Base-by-base conservation (phyloP, 2,329 filamentous ascomycete genomes). In the Colletotrichum salicis region DNA sequence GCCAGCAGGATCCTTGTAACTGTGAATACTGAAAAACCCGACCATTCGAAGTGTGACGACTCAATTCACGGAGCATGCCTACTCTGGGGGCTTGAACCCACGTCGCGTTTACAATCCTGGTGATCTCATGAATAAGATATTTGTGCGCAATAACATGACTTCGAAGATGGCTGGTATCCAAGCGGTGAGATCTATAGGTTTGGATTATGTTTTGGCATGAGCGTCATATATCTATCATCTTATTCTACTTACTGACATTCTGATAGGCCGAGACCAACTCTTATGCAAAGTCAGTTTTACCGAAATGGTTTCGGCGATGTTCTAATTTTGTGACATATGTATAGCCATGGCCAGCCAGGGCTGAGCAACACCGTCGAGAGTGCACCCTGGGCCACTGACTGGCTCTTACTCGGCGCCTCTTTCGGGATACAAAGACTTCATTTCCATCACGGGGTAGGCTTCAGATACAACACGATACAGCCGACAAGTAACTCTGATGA, bases 281-380 rank as follows among this genome's bases (percentile, higher is more conserved):
- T 4, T 65, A 58, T 48, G 63, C 54, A 5, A 65, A 65, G 63
- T 65, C 27, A 33, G 63, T 33, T 35, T n/a, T 15, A 2, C 7
- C 19, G 6, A 10, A n/a, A 10, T n/a, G 8, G 19, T 11, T 3
- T n/a, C 15, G 7, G 3, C 15, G 6, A n/a, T n/a, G 6, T 11
- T 5, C 31, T 65, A 22, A 58, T 3, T 12, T 15, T 3, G 5
- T 19, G 11, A 7, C 5, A 1, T n/a, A 48, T n/a, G 10, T 22
- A 19, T 27, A 65, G 27, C 15, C 63, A 58, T 37, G 63, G 54
- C 24, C 35, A 57, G 6, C 54, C 63, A 0, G 63, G 63, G 2
- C 54, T 65, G 19, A 65, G 63, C 13, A 58, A 65, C 6, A 58
- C 63, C 4, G 54, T 58, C 13, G 63, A 65, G 15, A 58, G 63